These are phyloP conservation scores for Catharanthus roseus DNA, from an alignment of 257 asterid genomes.

Conservation along the genomic window DNA sequence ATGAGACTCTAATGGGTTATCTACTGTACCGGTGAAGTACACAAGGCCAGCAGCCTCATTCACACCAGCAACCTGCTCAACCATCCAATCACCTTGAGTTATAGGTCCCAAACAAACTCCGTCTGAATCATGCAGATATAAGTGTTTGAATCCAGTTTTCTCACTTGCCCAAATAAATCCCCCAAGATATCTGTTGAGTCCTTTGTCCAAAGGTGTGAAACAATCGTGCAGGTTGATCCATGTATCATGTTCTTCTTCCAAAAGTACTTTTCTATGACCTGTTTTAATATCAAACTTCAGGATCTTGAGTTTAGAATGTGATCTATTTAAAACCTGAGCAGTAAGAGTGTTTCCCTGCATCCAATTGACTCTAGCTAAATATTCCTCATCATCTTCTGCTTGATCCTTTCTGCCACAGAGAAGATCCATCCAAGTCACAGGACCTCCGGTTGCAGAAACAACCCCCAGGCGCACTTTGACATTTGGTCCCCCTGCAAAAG, in stretches of 20 bases:
- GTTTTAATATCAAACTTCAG: slow-evolving; percentile 73
- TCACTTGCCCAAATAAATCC: slow-evolving; percentile 96
- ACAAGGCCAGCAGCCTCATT: slow-evolving; percentile 71
- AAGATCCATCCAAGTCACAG: slow-evolving; percentile 82
- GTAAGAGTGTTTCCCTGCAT: slow-evolving; percentile 75
- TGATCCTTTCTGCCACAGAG: slow-evolving; percentile 54
- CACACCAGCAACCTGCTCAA: slow-evolving; percentile 83
- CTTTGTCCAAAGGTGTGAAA: slow-evolving; percentile 69
- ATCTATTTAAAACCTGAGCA: slow-evolving; percentile 78
- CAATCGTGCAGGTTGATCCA: slow-evolving; percentile 92
- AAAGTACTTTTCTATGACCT: slow-evolving; percentile 53
- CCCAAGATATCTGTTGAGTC: slow-evolving; percentile 43
- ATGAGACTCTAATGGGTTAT: slow-evolving; percentile 81
- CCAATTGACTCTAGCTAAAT: slow-evolving; percentile 87
- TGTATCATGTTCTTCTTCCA: slow-evolving; percentile 70
- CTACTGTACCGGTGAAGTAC: slow-evolving; percentile 72
- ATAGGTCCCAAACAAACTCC: slow-evolving; percentile 79
- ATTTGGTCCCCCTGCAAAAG: slow-evolving; percentile 78
- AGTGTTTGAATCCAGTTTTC: slow-evolving; percentile 77
- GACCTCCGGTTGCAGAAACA: slow-evolving; percentile 57
- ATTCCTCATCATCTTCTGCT: slow-evolving; percentile 50
- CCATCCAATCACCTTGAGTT: slow-evolving; percentile 90
- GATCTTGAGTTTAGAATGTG: slow-evolving; percentile 68
- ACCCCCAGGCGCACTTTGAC: slow-evolving; percentile 82
- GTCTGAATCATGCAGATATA: slow-evolving; percentile 57